These are phyloP conservation scores for Endotrypanum monterogeii DNA, from an alignment of 208 protist species.

Conservation along the genomic window DNA sequence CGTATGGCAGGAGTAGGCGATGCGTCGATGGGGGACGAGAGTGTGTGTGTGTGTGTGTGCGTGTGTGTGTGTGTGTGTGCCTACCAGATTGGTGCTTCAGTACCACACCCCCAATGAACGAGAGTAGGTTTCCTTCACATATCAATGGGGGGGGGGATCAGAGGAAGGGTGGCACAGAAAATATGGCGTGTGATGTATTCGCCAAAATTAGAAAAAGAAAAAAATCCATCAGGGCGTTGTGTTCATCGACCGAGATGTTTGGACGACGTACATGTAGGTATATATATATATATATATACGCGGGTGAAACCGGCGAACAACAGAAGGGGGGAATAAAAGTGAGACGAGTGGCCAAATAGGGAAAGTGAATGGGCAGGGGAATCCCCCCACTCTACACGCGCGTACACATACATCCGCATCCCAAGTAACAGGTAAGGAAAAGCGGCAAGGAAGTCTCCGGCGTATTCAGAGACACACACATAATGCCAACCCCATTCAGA, in stretches of 20 bases:
- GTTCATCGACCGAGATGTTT: not conserved
- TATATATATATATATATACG: constrained; percentile 15
- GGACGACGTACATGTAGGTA: not conserved
- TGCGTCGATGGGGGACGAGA: not conserved
- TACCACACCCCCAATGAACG: not conserved
- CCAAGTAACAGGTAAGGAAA: not conserved
- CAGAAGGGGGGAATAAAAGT: constrained; percentile 1
- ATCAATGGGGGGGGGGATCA: too few relatives aligned
- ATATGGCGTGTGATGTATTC: not conserved
- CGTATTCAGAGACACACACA: not conserved
- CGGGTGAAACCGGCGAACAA: too few relatives aligned
- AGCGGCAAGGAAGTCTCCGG: not conserved
- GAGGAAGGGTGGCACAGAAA: not conserved
- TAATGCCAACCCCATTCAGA: not conserved
- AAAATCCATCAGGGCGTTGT: too few relatives aligned
- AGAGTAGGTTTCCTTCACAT: constrained; percentile 7
- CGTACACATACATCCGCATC: constrained; percentile 1
- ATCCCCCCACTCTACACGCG: not conserved
- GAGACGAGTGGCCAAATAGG: too few relatives aligned
- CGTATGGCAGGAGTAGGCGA: not conserved
- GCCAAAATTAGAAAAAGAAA: too few relatives aligned
- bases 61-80: not conserved
- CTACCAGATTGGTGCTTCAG: not conserved
- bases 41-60: not conserved
- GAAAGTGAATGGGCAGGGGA: too few relatives aligned